These are phyloP conservation scores for Discostella stelligera DNA, from an alignment of 352 stramenopile genomes.

Conservation along the genomic window DNA sequence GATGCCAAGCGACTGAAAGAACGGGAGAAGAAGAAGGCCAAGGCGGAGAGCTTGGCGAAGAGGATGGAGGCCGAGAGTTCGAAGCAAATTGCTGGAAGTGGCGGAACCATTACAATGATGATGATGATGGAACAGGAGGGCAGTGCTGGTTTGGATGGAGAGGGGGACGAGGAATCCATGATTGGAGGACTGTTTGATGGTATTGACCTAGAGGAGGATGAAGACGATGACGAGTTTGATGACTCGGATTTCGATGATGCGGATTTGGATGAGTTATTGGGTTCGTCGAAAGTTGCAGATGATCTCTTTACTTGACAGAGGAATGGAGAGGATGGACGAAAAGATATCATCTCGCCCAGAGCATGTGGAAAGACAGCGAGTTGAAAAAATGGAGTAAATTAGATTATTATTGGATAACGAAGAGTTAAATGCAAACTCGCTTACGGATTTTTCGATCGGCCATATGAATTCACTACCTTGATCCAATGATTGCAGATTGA, in stretches of 20 bases:
- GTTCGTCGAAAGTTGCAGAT: slow-evolving; percentile 64
- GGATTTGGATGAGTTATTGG: slow-evolving; percentile 68
- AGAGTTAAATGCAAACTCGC: too few relatives aligned
- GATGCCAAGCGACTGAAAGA: slow-evolving; percentile 66
- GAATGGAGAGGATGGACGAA: too few relatives aligned
- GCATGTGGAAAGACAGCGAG: too few relatives aligned
- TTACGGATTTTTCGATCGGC: too few relatives aligned
- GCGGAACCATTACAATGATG: slow-evolving; percentile 20
- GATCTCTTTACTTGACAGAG: slow-evolving; percentile 70
- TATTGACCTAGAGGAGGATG: slow-evolving; percentile 43
- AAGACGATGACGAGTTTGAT: slow-evolving; percentile 56
- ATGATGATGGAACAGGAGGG: too few relatives aligned
- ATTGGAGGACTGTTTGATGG: slow-evolving; percentile 23
- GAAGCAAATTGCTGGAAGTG: slow-evolving; percentile 20
- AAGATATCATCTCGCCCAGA: too few relatives aligned
- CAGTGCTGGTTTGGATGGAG: neutral
- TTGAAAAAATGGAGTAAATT: too few relatives aligned
- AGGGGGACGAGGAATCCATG: slow-evolving; percentile 12
- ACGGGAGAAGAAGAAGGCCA: slow-evolving; percentile 72
- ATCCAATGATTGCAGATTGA: too few relatives aligned
- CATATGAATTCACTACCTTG: too few relatives aligned
- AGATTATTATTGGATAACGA: too few relatives aligned
- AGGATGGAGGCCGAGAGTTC: slow-evolving; percentile 20
- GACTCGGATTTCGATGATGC: slow-evolving; percentile 45
- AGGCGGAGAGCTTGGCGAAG: slow-evolving; percentile 47